Evolutionary conservation across 1,284 basidiomycete species (phyloP).

Genomic region (Exobasidium rhododendri): DNA sequence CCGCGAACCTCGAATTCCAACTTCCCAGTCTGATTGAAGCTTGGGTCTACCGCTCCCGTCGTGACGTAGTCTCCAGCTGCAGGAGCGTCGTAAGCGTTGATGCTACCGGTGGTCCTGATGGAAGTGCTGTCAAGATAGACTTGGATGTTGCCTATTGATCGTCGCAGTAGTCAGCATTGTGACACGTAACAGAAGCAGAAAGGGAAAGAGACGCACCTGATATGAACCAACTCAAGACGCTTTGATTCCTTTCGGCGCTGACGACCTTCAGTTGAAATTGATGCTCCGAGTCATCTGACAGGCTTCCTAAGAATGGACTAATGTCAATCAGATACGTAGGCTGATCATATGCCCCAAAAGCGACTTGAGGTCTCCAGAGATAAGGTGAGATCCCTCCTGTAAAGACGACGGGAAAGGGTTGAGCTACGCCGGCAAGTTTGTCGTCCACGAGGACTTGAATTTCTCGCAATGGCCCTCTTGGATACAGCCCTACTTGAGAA

Average conservation of each 20-base stretch:
- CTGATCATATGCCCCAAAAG: conserved; percentile 72
- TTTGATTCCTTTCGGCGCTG: conserved; percentile 67
- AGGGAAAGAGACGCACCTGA: conserved; percentile 55
- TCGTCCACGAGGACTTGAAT: conserved; percentile 73
- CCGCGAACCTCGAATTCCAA: not conserved
- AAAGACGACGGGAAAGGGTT: conserved; percentile 75
- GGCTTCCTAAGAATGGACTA: conserved; percentile 70
- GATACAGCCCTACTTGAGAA: conserved; percentile 58
- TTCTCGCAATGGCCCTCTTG: conserved; percentile 66
- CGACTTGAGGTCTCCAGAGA: conserved; percentile 73
- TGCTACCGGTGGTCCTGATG: conserved; percentile 25
- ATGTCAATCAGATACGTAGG: conserved; percentile 75
- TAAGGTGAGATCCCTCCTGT: conserved; percentile 74
- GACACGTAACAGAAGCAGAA: too few species aligned
- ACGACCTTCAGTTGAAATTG: conserved; percentile 69
- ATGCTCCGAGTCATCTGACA: conserved; percentile 69
- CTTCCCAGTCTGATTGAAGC: not conserved
- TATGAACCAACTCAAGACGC: conserved; percentile 68
- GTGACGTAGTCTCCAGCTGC: conserved; percentile 1
- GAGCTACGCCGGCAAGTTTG: conserved; percentile 68
- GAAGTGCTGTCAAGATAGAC: conserved; percentile 43
- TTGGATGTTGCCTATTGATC: conserved; percentile 68
- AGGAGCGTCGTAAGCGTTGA: conserved; percentile 2
- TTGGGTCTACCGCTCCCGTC: not conserved
- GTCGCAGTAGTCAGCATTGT: too few species aligned